Percentiles rank a stretch among this genome's conserved stretches.
These are phyloP conservation scores for Phytophthora meadii DNA, from an alignment of 352 stramenopile species.

Conservation along the genomic window DNA sequence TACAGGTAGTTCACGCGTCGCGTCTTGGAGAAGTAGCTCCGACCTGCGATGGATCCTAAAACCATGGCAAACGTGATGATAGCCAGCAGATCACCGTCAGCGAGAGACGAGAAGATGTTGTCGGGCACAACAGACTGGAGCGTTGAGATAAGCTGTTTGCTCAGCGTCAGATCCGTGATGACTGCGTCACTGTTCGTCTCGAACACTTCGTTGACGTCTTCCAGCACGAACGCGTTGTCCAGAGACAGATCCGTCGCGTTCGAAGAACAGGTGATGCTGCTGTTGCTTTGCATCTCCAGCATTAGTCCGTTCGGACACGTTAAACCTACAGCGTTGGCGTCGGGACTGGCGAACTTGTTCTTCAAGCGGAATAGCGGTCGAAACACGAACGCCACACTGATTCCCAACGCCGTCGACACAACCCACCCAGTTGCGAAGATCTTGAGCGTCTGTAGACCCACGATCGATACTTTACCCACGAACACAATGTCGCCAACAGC, in stretches of 20 bases:
- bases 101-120: conserved; percentile 68
- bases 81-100: conserved; percentile 57
- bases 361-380: conserved; percentile 58
- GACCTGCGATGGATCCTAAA: conserved; percentile 61
- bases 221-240: conserved; percentile 48
- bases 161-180: conserved; percentile 60
- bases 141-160: conserved; percentile 66
- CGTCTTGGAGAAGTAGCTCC: conserved; percentile 68
- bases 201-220: conserved; percentile 61
- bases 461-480: conserved; percentile 73
- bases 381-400: conserved; percentile 65
- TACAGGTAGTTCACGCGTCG: conserved; percentile 74
- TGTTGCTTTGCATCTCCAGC: conserved; percentile 39
- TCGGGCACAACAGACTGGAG: conserved; percentile 62
- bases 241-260: conserved; percentile 30
- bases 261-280: conserved; percentile 36
- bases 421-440: conserved; percentile 72
- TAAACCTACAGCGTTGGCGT: conserved; percentile 53
- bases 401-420: conserved; percentile 52
- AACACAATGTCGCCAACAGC: conserved; percentile 81
- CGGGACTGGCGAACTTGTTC: conserved; percentile 15
- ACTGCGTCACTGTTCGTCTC: conserved; percentile 45
- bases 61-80: conserved; percentile 80
- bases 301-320: conserved; percentile 56
- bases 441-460: conserved; percentile 69